Evolutionary conservation across 2,329 filamentous ascomycete species (phyloP), one percentile per base, ranked within the genome.

Genomic region (Aureobasidium lini): DNA sequence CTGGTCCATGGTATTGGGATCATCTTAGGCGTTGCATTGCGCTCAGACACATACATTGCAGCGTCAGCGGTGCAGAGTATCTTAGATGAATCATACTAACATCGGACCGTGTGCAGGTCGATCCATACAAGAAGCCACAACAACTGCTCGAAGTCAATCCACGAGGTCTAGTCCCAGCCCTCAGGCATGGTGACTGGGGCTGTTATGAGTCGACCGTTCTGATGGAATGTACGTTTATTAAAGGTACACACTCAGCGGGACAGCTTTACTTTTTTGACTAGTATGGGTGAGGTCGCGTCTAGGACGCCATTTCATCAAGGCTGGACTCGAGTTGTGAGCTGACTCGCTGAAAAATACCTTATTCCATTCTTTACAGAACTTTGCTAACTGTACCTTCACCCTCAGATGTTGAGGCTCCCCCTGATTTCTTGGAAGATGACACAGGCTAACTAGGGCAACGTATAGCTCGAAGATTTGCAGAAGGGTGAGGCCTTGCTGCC

Each of bases 191-290:
- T 10, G 84, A 89, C 62, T 95, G 89, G 89, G 85, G 86, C 0
- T 90, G 87, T 66, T 86, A 90, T 67, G 90, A 95, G 69, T 93
- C 88, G 66, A 84, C 83, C 1, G 86, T 95, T 3, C 81, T 95
- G 66, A 80, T 95, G 70, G 90, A 95, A 86, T 95, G 23, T 23
- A 23, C 23, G 23, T 23, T 23, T 3, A 23, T 23, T 23, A 3
- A 23, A 23, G 4, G 23, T 3, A 23, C 23, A 23, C 23, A 23
- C 23, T 23, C 23, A 23, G 23, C 23, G 23, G 23, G 23, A 23
- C 23, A 23, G 23, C 23, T 23, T 23, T 23, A 23, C 23, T 23
- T 23, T 23, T 23, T 23, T 23, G 23, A 23, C 23, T 3, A 23
- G 23, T 3, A 23, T 23, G 2, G 23, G 4, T 23, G 23, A 23